Evolutionary conservation across 345 rosid genomes (phyloP), one percentile per base, ranked within the genome.

Genomic region (Citrus sinensis): DNA sequence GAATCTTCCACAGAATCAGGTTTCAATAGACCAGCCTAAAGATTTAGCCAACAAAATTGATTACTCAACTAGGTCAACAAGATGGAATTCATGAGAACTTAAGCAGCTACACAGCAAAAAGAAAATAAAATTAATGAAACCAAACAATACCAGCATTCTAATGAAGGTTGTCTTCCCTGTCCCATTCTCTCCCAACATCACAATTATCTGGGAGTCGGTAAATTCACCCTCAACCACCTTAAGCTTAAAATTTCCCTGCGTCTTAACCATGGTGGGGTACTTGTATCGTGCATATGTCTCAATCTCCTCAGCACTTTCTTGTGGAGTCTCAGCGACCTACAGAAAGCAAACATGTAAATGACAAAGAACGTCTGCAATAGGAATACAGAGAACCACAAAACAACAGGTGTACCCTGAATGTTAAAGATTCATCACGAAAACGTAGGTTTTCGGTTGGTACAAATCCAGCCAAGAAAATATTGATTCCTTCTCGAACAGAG

Each of bases 241-340:
- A 80, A 96, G 90, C 80, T 71, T 92, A 77, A 97, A 97, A 76
- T 85, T 87, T 20, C 99, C 99, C 85, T 90, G 98, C 76, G 90
- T 89, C 83, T 93, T 97, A 67, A 85, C 82, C 98, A 97, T 97
- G 64, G 98, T 85, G 2, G 99, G 98, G 81, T 93, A 97, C 81
- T 81, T 93, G 86, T 97, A 97, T 76, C 98, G 89, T 67, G 98
- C 98, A 89, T 97, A 97, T 49, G 99, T 90, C 87, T 97, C 91
- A 61, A 97, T 79, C 80, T 96, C 98, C 73, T 93, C 98, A 59
- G 93, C 92, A 76, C 82, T 86, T 87, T 92, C 98, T 78, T 94
- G 98, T 17, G 99, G 98, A 76, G 98, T 93, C 93, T 93, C 99
- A 79, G 98, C 95, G 64, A 97, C 99, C 99, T 97, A 81, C n/a